These are phyloP conservation scores for Rhinocladiella mackenziei DNA, from an alignment of 2,329 filamentous ascomycete species.

Conservation along the genomic window DNA sequence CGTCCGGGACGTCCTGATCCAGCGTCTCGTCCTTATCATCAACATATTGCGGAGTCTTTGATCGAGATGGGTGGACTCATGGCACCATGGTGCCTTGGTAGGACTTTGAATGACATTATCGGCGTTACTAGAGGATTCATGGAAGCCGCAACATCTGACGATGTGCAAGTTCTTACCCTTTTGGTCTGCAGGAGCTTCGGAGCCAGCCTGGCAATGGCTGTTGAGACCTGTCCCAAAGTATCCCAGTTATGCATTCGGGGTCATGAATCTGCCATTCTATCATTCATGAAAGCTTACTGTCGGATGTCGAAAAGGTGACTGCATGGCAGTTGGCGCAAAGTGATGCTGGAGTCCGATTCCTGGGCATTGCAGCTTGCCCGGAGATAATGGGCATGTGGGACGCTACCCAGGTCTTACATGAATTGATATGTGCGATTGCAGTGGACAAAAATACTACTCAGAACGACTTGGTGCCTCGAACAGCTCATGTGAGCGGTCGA, in stretches of 20 bases:
- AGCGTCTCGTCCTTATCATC: too few relatives aligned
- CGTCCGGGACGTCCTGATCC: too few relatives aligned
- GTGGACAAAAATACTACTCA: background rate
- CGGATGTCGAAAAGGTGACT: slow-evolving; percentile 10
- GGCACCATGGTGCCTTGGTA: slow-evolving; percentile 4
- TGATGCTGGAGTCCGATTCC: slow-evolving; percentile 10
- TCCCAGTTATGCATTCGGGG: slow-evolving; percentile 6
- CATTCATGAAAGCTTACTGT: slow-evolving; percentile 8
- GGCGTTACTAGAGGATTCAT: slow-evolving; percentile 30
- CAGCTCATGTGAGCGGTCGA: background rate
- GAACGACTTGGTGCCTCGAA: background rate
- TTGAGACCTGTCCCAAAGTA: slow-evolving; percentile 24
- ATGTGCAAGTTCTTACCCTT: slow-evolving; percentile 41
- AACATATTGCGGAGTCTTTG: too few relatives aligned
- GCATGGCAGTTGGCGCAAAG: slow-evolving; percentile 2
- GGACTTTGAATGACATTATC: slow-evolving; percentile 1
- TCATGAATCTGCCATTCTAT: slow-evolving; percentile 3
- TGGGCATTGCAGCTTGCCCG: slow-evolving; percentile 9
- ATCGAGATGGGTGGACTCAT: too few relatives aligned
- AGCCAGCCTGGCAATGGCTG: slow-evolving; percentile 27
- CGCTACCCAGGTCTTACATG: slow-evolving; percentile 2
- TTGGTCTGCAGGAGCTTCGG: slow-evolving; percentile 31
- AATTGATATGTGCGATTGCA: background rate
- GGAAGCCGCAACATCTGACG: slow-evolving; percentile 32
- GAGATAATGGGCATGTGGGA: background rate